Evolutionary conservation across 495 filamentous ascomycete species (phyloP), one percentile per base, ranked within the genome.

Genomic region (Schizothecium vesticola): DNA sequence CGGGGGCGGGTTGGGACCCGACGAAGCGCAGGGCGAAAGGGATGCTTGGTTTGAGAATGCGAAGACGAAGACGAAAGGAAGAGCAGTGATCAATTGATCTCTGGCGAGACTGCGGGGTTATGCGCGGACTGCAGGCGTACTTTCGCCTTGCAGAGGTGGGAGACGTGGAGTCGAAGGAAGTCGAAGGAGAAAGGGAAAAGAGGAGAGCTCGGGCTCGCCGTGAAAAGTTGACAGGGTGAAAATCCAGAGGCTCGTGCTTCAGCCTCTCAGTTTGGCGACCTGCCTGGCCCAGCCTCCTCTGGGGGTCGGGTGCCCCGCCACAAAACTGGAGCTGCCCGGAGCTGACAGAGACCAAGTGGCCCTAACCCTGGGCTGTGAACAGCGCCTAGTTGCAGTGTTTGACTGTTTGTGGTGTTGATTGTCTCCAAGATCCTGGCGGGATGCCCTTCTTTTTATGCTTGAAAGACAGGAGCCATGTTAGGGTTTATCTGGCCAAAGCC

Each of bases 201-300:
- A 51, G 25, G 36, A 43, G 22, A 56, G 55, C 12, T 26, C 36
- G 21, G 43, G 29, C 51, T 23, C 10, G 55, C 21, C 22, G 33
- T 43, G 33, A 58, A 51, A 66, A 59, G 56, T 24, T 26, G 59
- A 13, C 26, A 8, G 19, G 59, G 11, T n/a, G 3, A 36, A 59
- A 51, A 19, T 56, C 11, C 58, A 51, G 31, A 26, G 56, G 65
- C 61, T 72, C 43, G 43, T 51, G 43, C 43, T 51, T 51, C 43
- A 51, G 43, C 43, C 16, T 51, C 36, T 43, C 16, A n/a, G 43
- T n/a, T 51, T 51, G 33, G 33, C 12, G 33, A 36, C 31, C 31
- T 19, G 3, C 31, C 31, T 19, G 36, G 36, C 43, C 43, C 43
- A 51, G 43, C 43, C 43, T n/a, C 43, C 43, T 51, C 43, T 51